A percentile compares a stretch with the other conserved stretches of the same genome.
Conservation (phyloP, 2,329 filamentous ascomycete genomes). For the Cladobotryum mycophilum region DNA sequence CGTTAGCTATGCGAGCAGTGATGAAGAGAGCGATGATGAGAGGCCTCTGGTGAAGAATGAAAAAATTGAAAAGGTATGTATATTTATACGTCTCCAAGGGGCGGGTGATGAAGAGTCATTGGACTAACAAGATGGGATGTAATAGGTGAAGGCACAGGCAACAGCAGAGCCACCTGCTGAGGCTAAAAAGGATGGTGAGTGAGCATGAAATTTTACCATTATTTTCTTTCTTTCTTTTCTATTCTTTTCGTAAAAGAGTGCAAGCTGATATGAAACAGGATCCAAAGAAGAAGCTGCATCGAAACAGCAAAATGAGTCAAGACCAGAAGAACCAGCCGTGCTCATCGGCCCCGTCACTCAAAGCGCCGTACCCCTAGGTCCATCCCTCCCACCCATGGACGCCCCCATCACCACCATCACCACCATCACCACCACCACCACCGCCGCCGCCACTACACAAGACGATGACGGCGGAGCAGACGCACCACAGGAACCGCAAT, state of each 20-base stretch:
- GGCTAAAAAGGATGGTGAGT: constrained; percentile 2
- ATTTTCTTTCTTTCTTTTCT: background rate
- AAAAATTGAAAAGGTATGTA: background rate
- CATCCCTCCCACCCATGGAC: constrained; percentile 31
- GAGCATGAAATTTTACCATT: background rate
- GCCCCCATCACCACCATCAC: constrained; percentile 12
- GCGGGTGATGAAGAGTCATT: no score
- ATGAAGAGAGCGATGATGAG: constrained; percentile 38
- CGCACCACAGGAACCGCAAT: background rate
- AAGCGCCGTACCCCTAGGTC: constrained; percentile 30
- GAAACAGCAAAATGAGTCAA: background rate
- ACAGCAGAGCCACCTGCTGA: constrained; percentile 2
- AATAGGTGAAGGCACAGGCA: constrained; percentile 6
- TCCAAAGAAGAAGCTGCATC: background rate
- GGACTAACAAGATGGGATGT: constrained; percentile 1
- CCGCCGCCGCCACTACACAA: constrained; percentile 1
- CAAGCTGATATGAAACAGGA: background rate
- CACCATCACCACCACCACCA: constrained; percentile 6
- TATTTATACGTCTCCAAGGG: background rate
- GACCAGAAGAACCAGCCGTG: constrained; percentile 7
- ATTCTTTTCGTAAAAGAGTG: no score
- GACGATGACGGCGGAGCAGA: background rate
- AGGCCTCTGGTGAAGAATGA: constrained; percentile 1
- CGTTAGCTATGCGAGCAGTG: constrained; percentile 46
- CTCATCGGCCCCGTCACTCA: constrained; percentile 25